Conservation (phyloP, 106 monocot species). For the Acanthochlamys bracteata region DNA sequence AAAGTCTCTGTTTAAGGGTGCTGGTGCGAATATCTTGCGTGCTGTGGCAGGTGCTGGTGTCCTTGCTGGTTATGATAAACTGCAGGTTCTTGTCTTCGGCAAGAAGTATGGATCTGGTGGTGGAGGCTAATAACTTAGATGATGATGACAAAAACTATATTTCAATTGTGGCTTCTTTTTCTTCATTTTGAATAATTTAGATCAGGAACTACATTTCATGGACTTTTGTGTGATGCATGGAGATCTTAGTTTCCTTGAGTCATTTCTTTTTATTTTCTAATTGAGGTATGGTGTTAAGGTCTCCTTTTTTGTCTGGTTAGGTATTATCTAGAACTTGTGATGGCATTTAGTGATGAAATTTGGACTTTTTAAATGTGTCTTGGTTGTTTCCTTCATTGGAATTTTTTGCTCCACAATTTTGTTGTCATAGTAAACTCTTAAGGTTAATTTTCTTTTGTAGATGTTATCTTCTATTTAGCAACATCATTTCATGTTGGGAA, state of each 20-base stretch:
- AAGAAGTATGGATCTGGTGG: conserved; percentile 38
- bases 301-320: background rate
- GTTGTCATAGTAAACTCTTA: too few species aligned
- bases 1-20: conserved; percentile 38
- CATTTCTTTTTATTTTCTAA: background rate
- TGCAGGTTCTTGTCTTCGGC: conserved; percentile 23
- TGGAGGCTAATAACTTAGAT: background rate
- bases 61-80: conserved; percentile 34
- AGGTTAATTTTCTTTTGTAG: too few species aligned
- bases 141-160: conserved; percentile 3
- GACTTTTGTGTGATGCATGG: conserved; percentile 1
- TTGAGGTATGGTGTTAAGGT: background rate
- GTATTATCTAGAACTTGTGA: background rate
- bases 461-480: too few species aligned
- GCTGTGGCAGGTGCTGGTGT: conserved; percentile 36
- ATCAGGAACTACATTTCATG: background rate
- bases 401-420: too few species aligned
- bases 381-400: too few species aligned
- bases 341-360: too few species aligned
- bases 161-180: background rate
- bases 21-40: conserved; percentile 35
- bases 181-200: background rate
- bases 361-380: too few species aligned
- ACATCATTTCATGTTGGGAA: too few species aligned
- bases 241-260: background rate